Conservation (phyloP, 2,329 filamentous ascomycete species). For the Ceratocystis diversiconidia region DNA sequence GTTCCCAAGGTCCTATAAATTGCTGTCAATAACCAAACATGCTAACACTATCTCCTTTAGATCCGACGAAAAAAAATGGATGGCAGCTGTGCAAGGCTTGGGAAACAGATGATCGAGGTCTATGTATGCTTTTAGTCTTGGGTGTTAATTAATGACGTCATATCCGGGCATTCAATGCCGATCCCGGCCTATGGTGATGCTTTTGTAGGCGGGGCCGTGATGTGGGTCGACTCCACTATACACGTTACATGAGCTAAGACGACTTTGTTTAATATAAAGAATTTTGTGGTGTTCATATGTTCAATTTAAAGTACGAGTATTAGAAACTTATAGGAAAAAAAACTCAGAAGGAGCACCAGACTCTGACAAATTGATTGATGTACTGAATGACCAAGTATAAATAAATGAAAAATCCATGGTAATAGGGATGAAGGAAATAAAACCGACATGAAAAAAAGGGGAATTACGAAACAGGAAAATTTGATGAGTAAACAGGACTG, state of each 20-base stretch:
- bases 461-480: constrained; percentile 1
- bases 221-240: constrained; percentile 10
- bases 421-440: background rate
- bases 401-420: background rate
- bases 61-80: constrained; percentile 23
- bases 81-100: constrained; percentile 22
- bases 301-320: background rate
- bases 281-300: background rate
- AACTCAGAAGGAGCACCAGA: background rate
- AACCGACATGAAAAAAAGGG: constrained; percentile 1
- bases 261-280: background rate
- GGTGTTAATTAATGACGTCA: background rate
- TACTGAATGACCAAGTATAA: background rate
- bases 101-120: constrained; percentile 15
- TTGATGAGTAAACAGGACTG: constrained; percentile 22
- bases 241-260: constrained; percentile 7
- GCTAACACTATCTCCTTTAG: constrained; percentile 17
- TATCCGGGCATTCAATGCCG: background rate
- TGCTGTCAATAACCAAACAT: constrained; percentile 19
- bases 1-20: constrained; percentile 23
- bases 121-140: background rate
- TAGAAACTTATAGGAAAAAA: background rate
- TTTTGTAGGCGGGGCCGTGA: constrained; percentile 3
- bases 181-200: background rate
- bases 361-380: no score